A percentile compares a stretch with the other conserved stretches of the same genome.
These are phyloP conservation scores for Podospora australis DNA, from an alignment of 495 filamentous ascomycete species.

Conservation along the genomic window DNA sequence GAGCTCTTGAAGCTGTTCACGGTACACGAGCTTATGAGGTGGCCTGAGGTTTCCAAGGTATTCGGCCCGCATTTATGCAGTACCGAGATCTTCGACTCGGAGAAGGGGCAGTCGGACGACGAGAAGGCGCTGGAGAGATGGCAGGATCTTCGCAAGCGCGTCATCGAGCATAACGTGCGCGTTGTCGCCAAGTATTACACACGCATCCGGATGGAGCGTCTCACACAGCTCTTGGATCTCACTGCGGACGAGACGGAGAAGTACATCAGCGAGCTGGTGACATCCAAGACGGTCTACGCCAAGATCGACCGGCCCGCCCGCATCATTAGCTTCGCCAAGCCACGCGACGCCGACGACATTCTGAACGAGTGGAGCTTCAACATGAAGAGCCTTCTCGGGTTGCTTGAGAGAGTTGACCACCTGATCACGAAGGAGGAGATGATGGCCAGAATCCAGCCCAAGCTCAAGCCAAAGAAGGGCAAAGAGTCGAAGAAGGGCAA, in stretches of 20 bases:
- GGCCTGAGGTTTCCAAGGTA: conserved; percentile 80
- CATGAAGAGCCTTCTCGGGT: conserved; percentile 92
- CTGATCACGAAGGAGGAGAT: conserved; percentile 99
- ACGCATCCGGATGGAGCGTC: conserved; percentile 80
- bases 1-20: conserved; percentile 89
- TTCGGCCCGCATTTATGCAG: conserved; percentile 84
- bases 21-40: conserved; percentile 93
- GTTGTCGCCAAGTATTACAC: conserved; percentile 99
- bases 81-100: conserved; percentile 79
- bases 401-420: conserved; percentile 93
- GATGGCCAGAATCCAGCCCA: conserved; percentile 92
- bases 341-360: conserved; percentile 91
- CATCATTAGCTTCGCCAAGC: conserved; percentile 88
- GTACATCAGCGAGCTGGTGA: conserved; percentile 93
- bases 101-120: conserved; percentile 55
- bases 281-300: conserved; percentile 92
- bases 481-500: conserved; percentile 27
- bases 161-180: conserved; percentile 98
- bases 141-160: conserved; percentile 91
- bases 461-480: conserved; percentile 31
- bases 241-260: conserved; percentile 94
- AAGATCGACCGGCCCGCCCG: conserved; percentile 93
- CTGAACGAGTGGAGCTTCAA: conserved; percentile 98
- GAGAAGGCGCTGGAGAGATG: conserved; percentile 74
- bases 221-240: conserved; percentile 85